Percentiles rank a stretch among this genome's conserved stretches.
These are phyloP conservation scores for Parietichytrium sp. DNA, from an alignment of 108 stramenopile genomes.

Conservation along the genomic window DNA sequence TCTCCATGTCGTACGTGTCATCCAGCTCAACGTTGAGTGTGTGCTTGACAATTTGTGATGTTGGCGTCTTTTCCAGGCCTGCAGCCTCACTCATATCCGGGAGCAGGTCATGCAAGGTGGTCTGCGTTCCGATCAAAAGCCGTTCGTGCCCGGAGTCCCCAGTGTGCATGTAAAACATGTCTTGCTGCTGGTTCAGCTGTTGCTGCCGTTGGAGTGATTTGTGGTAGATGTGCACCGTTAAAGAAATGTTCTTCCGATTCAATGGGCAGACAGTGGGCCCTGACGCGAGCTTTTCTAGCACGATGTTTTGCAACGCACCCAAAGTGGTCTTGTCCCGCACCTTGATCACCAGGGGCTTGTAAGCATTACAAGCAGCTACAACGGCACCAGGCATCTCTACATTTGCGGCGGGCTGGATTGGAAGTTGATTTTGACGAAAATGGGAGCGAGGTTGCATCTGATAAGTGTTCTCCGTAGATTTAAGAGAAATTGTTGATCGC, in stretches of 20 bases:
- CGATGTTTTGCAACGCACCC: not conserved
- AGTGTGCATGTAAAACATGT: not conserved
- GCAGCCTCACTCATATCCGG: not conserved
- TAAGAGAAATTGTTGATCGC: no score
- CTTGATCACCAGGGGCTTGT: not conserved
- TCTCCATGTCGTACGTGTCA: not conserved
- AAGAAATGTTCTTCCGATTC: not conserved
- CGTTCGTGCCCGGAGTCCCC: conserved; percentile 5
- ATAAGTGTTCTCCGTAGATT: conserved; percentile 5
- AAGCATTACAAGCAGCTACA: not conserved
- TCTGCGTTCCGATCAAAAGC: not conserved
- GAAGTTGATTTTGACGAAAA: not conserved
- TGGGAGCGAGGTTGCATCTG: not conserved
- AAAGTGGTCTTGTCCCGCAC: conserved; percentile 29
- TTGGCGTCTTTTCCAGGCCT: not conserved
- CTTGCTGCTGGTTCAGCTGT: not conserved
- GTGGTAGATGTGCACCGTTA: conserved; percentile 1
- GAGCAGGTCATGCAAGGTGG: not conserved
- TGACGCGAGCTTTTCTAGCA: conserved; percentile 7
- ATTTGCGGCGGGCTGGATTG: not conserved
- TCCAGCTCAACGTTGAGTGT: not conserved
- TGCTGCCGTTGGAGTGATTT: not conserved
- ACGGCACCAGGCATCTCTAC: not conserved
- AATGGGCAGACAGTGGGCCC: conserved; percentile 29
- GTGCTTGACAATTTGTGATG: not conserved